Evolutionary conservation across 2,329 filamentous ascomycete genomes (phyloP).

Genomic region (Trichoderma sp.): DNA sequence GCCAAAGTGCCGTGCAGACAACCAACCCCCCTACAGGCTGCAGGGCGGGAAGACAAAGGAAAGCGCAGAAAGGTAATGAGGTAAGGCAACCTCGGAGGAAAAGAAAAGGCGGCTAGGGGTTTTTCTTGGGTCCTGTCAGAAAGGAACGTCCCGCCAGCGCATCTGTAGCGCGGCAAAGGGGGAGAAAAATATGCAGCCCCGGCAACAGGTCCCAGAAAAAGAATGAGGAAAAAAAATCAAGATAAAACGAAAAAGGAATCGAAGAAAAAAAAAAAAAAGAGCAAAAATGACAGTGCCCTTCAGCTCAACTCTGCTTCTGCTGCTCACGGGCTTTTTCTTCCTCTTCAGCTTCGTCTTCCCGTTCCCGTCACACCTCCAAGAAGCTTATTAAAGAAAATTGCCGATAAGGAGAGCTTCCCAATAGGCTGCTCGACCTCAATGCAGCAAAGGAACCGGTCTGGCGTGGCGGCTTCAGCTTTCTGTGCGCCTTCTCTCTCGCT

Average conservation of each 20-base stretch:
- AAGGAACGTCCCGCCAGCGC: slow-evolving; percentile 1
- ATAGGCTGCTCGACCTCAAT: slow-evolving; percentile 4
- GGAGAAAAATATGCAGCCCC: background rate
- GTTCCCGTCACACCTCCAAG: too few relatives aligned
- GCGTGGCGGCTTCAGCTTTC: background rate
- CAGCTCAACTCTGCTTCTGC: too few relatives aligned
- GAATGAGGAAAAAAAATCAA: background rate
- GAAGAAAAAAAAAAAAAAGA: background rate
- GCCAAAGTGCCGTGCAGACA: slow-evolving; percentile 6
- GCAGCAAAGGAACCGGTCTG: background rate
- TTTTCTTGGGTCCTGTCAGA: slow-evolving; percentile 1
- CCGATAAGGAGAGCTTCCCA: background rate
- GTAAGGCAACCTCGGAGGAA: background rate
- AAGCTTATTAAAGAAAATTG: too few relatives aligned
- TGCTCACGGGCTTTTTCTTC: too few relatives aligned
- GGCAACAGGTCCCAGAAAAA: background rate
- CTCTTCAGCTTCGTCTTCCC: too few relatives aligned
- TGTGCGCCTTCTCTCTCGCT: background rate
- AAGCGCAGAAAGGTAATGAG: background rate
- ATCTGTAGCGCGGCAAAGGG: slow-evolving; percentile 2
- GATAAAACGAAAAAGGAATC: background rate
- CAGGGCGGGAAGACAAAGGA: slow-evolving; percentile 1
- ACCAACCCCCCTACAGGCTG: slow-evolving; percentile 5
- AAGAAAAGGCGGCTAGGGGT: slow-evolving; percentile 5
- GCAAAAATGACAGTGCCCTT: background rate